Evolutionary conservation across 1,139 yeast species (phyloP).

Genomic region (Petasospora rhodanensis): DNA sequence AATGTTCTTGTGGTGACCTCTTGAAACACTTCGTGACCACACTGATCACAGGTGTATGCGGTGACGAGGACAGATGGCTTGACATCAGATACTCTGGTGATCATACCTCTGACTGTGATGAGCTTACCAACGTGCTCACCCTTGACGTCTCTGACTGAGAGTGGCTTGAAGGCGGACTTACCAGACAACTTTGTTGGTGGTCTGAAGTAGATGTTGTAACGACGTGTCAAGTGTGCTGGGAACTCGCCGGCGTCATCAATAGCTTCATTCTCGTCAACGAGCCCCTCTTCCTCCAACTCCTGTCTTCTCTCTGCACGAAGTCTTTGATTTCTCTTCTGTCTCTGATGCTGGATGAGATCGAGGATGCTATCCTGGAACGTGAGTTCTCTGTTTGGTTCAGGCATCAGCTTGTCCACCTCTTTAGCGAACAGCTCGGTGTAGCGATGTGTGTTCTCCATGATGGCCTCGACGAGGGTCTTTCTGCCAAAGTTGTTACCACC

Average conservation of each 20-base stretch:
- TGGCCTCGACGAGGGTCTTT: constrained; percentile 47
- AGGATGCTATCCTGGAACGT: constrained; percentile 84
- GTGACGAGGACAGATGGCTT: constrained; percentile 88
- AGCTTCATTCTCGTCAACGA: constrained; percentile 23
- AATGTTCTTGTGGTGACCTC: constrained; percentile 84
- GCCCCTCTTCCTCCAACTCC: constrained; percentile 36
- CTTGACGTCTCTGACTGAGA: constrained; percentile 86
- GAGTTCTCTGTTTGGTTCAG: constrained; percentile 73
- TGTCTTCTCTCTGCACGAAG: constrained; percentile 62
- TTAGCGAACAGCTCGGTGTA: constrained; percentile 73
- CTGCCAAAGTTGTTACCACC: constrained; percentile 22
- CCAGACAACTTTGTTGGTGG: constrained; percentile 48
- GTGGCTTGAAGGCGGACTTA: constrained; percentile 41
- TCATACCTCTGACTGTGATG: constrained; percentile 89
- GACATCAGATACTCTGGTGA: constrained; percentile 93
- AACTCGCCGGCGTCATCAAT: constrained; percentile 45
- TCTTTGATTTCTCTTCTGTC: constrained; percentile 76
- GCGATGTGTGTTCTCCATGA: constrained; percentile 70
- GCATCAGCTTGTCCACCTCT: constrained; percentile 78
- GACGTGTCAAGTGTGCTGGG: constrained; percentile 81
- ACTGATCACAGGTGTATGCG: constrained; percentile 96
- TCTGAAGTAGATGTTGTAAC: constrained; percentile 82
- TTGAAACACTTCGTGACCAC: constrained; percentile 96
- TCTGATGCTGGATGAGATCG: constrained; percentile 88
- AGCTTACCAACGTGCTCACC: constrained; percentile 81